Conservation (phyloP, 1,284 basidiomycete species). For the Neonothopanus nambi region DNA sequence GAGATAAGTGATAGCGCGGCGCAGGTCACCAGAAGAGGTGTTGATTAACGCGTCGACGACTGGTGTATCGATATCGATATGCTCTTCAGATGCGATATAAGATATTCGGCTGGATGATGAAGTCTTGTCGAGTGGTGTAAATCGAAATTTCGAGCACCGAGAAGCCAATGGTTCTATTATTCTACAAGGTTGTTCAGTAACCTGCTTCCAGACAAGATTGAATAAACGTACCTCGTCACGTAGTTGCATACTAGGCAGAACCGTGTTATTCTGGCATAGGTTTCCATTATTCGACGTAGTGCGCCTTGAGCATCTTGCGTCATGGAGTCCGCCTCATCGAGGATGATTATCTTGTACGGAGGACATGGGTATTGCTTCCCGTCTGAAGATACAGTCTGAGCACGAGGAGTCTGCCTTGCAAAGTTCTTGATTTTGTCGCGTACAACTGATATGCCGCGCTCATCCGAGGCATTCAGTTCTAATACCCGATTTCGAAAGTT, state of each 20-base stretch:
- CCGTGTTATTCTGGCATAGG: conserved; percentile 92
- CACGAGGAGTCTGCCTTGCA: conserved; percentile 91
- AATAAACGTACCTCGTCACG: conserved; percentile 79
- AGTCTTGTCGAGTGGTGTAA: conserved; percentile 84
- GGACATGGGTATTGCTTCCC: conserved; percentile 92
- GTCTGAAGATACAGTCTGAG: conserved; percentile 72
- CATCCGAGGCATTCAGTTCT: conserved; percentile 99
- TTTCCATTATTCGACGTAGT: conserved; percentile 97
- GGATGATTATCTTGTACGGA: conserved; percentile 98
- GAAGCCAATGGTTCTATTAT: conserved; percentile 99
- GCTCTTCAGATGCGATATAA: conserved; percentile 75
- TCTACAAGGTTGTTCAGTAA: conserved; percentile 43
- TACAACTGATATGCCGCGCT: conserved; percentile 95
- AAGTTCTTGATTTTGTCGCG: conserved; percentile 99
- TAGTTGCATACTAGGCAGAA: conserved; percentile 99
- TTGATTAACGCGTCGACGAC: conserved; percentile 76
- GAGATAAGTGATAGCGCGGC: conserved; percentile 97
- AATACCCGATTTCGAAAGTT: conserved; percentile 93
- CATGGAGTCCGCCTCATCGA: conserved; percentile 99
- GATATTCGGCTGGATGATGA: conserved; percentile 79
- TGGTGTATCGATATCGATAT: conserved; percentile 46
- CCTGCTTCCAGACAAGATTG: background rate
- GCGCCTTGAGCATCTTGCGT: conserved; percentile 99
- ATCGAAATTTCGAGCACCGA: conserved; percentile 99
- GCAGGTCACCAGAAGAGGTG: conserved; percentile 90